phyloP scores from a whole-genome alignment of 2,329 filamentous ascomycete genomes.

The Cladosporium halotolerans region DNA sequence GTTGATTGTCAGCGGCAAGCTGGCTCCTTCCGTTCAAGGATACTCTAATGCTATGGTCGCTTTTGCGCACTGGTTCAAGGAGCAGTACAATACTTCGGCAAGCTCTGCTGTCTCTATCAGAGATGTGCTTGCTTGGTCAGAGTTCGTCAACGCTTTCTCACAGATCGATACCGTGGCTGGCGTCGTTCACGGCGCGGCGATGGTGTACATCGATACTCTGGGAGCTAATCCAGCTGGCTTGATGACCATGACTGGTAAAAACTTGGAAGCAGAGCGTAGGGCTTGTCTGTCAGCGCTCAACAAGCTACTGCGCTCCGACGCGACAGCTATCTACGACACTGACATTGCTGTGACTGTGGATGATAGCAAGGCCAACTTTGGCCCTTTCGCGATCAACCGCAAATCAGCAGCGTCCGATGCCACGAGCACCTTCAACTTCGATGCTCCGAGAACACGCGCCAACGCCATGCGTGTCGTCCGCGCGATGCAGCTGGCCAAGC shows the following conservation, averaged over 20 bases:
- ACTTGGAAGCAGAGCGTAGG: slow-evolving; percentile 63
- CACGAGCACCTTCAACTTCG: slow-evolving; percentile 58
- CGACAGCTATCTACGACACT: slow-evolving; percentile 58
- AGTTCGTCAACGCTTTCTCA: slow-evolving; percentile 65
- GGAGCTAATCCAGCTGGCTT: slow-evolving; percentile 91
- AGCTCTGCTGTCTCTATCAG: slow-evolving; percentile 79
- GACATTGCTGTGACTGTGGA: slow-evolving; percentile 54
- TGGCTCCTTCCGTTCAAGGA: slow-evolving; percentile 49
- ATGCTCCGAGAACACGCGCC: slow-evolving; percentile 79
- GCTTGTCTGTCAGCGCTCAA: slow-evolving; percentile 65
- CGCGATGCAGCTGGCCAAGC: slow-evolving; percentile 81
- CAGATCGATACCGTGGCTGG: slow-evolving; percentile 20
- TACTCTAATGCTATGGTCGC: slow-evolving; percentile 67
- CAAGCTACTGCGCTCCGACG: slow-evolving; percentile 49
- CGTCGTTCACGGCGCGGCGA: slow-evolving; percentile 78
- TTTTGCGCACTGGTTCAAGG: slow-evolving; percentile 91
- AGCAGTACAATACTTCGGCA: slow-evolving; percentile 67
- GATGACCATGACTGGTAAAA: slow-evolving; percentile 63
- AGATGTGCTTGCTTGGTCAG: slow-evolving; percentile 87
- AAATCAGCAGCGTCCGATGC: background rate
- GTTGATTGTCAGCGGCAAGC: slow-evolving; percentile 76
- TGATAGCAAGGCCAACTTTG: slow-evolving; percentile 30
- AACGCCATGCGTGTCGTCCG: slow-evolving; percentile 89
- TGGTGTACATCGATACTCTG: slow-evolving; percentile 92
- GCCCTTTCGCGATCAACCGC: slow-evolving; percentile 4